phyloP scores from a whole-genome alignment of 805 yeast species.

The Soucietia sequanensis region DNA sequence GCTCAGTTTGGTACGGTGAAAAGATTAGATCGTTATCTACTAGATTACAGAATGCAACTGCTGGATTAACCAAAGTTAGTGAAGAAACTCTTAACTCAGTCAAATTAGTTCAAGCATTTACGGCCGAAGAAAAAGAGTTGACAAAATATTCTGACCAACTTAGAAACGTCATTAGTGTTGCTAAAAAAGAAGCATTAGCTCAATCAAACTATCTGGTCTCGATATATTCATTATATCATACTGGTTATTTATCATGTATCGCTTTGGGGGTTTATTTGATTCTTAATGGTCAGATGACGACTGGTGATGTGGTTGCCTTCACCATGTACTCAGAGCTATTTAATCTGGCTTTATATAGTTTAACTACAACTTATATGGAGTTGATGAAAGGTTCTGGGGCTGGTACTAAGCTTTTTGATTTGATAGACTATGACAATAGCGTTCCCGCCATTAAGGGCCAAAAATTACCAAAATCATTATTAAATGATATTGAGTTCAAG shows the following conservation, averaged over 20 bases:
- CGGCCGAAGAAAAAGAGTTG: constrained; percentile 42
- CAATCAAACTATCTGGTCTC: constrained; percentile 45
- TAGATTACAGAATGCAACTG: constrained; percentile 42
- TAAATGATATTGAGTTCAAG: constrained; percentile 37
- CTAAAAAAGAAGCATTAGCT: constrained; percentile 44
- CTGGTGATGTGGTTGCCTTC: constrained; percentile 47
- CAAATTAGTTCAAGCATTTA: constrained; percentile 43
- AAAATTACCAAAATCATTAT: constrained; percentile 15
- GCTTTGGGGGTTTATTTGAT: constrained; percentile 44
- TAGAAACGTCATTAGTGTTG: constrained; percentile 40
- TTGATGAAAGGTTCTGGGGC: constrained; percentile 50
- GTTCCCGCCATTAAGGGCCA: constrained; percentile 38
- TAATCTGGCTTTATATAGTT: constrained; percentile 43
- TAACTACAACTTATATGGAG: constrained; percentile 46
- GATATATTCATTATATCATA: constrained; percentile 40
- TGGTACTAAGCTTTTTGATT: constrained; percentile 41
- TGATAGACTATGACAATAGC: constrained; percentile 36
- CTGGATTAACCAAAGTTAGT: constrained; percentile 42
- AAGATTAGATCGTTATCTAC: constrained; percentile 41
- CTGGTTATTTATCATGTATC: constrained; percentile 42
- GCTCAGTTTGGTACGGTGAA: constrained; percentile 46
- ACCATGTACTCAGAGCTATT: constrained; percentile 46
- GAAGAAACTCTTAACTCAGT: constrained; percentile 45
- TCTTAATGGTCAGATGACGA: constrained; percentile 42
- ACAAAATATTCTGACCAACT: constrained; percentile 37